Evolutionary conservation across 306 rosid genomes (phyloP), one percentile per base, ranked within the genome.

Genomic region (Cucurbita ficifolia): DNA sequence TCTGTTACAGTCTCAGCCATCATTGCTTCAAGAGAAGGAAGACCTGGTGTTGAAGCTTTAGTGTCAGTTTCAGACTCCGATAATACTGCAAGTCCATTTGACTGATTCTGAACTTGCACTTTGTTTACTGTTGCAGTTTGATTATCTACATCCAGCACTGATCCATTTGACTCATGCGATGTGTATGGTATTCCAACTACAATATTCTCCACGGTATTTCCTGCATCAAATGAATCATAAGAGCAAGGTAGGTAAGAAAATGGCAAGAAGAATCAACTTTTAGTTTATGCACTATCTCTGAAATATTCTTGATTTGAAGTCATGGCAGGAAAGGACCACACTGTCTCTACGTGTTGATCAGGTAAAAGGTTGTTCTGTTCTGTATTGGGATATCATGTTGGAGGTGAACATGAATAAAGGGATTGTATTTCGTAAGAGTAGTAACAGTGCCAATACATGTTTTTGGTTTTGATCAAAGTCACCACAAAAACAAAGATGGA

Each of bases 121-220:
- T 43, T 45, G 72, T 67, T 21, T 21, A 12, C 54, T 43, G 39
- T 11, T 45, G 72, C 45, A 67, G 39, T 48, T 67, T 67, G 72
- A 67, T 43, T 21, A 67, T 67, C 50, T 29, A 29, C 33, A 21
- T 67, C 40, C 72, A 11, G 53, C 55, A 22, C 18, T 12, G 72
- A 67, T 67, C 72, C 72, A 67, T 67, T 67, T 8, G 55, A 42
- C 52, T 45, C 72, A 45, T 67, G 72, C 21, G 72, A 48, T 48
- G 39, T 14, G 72, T 67, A 67, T 67, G 72, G 39, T 21, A 67
- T 67, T 67, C 72, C 72, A 67, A 67, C 54, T 43, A 67, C 72
- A 67, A 67, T 45, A 21, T 67, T 45, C 72, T 67, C 72, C 6
- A 43, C 52, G 12, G 70, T 18, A 40, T 2, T 63, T 63, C 21